Conservation (phyloP, 768 basidiomycete species). For the Lentinula raphanica region DNA sequence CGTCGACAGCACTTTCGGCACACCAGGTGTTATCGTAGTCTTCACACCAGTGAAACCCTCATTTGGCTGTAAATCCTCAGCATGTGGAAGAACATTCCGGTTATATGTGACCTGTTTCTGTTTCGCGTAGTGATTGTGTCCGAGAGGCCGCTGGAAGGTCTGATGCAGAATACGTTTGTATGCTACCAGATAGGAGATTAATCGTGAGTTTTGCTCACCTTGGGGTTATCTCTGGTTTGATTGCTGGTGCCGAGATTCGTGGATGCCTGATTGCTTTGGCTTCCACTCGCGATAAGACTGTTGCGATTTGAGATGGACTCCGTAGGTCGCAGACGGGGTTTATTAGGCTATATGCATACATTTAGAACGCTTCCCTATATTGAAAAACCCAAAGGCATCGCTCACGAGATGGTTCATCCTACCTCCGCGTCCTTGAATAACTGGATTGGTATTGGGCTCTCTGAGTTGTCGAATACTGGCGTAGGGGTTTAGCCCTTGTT, state of each 20-base stretch:
- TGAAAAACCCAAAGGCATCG: not conserved
- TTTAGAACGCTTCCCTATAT: not conserved
- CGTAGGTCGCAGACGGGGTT: not conserved
- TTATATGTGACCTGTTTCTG: not conserved
- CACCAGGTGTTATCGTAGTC: not conserved
- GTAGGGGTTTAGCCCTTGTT: not conserved
- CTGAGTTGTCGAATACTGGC: not conserved
- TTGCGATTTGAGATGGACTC: not conserved
- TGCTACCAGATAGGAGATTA: not conserved
- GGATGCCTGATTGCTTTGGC: not conserved
- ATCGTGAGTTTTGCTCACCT: not conserved
- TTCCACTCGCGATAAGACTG: not conserved
- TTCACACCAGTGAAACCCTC: slow-evolving; percentile 1
- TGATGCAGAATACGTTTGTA: not conserved
- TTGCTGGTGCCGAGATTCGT: not conserved
- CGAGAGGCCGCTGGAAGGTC: not conserved
- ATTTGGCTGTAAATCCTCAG: not conserved
- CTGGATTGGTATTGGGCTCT: not conserved
- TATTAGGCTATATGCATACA: not conserved
- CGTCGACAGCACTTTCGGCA: not conserved
- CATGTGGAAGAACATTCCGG: not conserved
- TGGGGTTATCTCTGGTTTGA: not conserved
- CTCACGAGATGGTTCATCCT: not conserved
- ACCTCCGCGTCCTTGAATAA: not conserved
- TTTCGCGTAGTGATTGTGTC: not conserved